A percentile compares a stretch with the other conserved stretches of the same genome.
Evolutionary conservation across 2,329 filamentous ascomycete species (phyloP).

Genomic region (Cladosporium sp.): DNA sequence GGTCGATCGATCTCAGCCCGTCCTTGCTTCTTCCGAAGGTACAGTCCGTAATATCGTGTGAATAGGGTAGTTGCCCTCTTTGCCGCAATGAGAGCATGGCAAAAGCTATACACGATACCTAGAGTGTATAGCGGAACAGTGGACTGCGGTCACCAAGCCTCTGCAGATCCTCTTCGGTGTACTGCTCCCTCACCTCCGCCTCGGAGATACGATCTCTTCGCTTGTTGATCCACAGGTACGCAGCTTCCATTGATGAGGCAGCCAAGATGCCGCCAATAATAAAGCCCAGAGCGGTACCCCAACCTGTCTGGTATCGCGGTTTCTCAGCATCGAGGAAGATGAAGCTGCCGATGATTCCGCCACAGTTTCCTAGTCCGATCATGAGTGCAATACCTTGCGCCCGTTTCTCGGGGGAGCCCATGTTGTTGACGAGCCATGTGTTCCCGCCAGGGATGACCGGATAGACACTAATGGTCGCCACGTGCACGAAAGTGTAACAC

Average conservation of each 20-base stretch:
- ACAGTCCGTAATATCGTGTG: no score
- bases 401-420: conserved; percentile 37
- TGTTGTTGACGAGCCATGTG: conserved; percentile 36
- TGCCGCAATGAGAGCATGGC: neutral
- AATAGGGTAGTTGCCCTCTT: neutral
- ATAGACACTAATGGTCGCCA: conserved; percentile 33
- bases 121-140: conserved; percentile 38
- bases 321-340: conserved; percentile 39
- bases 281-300: conserved; percentile 34
- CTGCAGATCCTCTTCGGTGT: conserved; percentile 38
- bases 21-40: neutral
- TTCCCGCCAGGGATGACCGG: conserved; percentile 32
- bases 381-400: conserved; percentile 42
- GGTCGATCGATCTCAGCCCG: no score
- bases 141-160: conserved; percentile 42
- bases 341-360: conserved; percentile 42
- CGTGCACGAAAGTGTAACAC: conserved; percentile 31
- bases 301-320: conserved; percentile 52
- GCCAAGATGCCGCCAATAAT: conserved; percentile 29
- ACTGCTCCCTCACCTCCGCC: conserved; percentile 35
- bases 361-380: conserved; percentile 41
- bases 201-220: conserved; percentile 36
- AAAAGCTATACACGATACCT: neutral
- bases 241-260: conserved; percentile 20
- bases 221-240: conserved; percentile 35